Evolutionary conservation across 805 yeast genomes (phyloP).

Genomic region (Metschnikowia dekortorum): DNA sequence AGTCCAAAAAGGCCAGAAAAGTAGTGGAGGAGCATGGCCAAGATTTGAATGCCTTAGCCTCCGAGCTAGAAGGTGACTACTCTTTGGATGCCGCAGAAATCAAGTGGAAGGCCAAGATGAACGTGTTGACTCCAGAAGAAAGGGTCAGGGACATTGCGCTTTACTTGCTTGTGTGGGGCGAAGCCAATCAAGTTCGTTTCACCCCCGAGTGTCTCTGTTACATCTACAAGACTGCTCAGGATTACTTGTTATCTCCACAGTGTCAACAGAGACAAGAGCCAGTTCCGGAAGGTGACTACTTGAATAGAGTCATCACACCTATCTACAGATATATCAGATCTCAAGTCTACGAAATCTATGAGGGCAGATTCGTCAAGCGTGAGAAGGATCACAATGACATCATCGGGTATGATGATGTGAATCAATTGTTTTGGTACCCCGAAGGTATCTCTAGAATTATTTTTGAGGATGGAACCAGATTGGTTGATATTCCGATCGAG

Average conservation of each 20-base stretch:
- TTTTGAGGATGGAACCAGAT: conserved; percentile 86
- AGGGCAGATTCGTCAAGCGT: conserved; percentile 79
- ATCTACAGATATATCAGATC: conserved; percentile 73
- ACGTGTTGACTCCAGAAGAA: conserved; percentile 65
- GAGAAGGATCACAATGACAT: conserved; percentile 78
- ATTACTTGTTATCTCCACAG: conserved; percentile 81
- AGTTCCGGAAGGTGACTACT: conserved; percentile 84
- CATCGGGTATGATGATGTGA: conserved; percentile 95
- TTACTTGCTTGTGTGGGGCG: conserved; percentile 81
- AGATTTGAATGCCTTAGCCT: conserved; percentile 56
- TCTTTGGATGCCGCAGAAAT: conserved; percentile 80
- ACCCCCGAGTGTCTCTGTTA: conserved; percentile 79
- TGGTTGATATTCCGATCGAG: conserved; percentile 82
- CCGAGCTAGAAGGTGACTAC: conserved; percentile 76
- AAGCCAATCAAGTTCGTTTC: conserved; percentile 91
- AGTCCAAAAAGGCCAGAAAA: conserved; percentile 70
- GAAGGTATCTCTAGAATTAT: conserved; percentile 94
- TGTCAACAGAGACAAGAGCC: conserved; percentile 86
- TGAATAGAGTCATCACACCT: conserved; percentile 91
- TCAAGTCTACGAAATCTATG: conserved; percentile 76
- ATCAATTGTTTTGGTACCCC: conserved; percentile 98
- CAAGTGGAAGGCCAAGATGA: conserved; percentile 84
- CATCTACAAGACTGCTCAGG: conserved; percentile 91
- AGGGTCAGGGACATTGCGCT: conserved; percentile 75
- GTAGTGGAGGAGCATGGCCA: conserved; percentile 65